Base-by-base conservation (phyloP, 2,329 filamentous ascomycete genomes). In the Hymenoscyphus infarciens region DNA sequence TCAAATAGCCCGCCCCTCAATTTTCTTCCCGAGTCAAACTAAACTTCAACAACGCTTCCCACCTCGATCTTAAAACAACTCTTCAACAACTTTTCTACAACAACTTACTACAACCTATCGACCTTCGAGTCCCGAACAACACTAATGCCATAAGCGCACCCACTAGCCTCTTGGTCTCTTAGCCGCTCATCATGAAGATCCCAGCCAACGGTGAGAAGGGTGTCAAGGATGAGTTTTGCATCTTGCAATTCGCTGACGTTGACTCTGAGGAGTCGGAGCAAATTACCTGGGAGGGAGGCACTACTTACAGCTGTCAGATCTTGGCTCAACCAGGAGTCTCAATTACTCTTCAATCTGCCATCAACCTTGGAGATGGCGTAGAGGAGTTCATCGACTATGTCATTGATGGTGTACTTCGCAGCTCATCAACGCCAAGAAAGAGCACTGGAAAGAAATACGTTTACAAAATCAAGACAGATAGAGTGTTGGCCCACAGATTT, bases 331-430 rank as follows among this genome's bases (percentile, higher is more conserved):
- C 65, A 52, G 61, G 63, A 15, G 67, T 70, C 38, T 54, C 63
- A 11, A 56, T 69, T 15, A 62, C 22, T 15, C 27, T 64, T 13
- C 53, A 22, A 5, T 58, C 66, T 8, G 25, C n/a, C 3, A 53
- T 64, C 1, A 61, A 31, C 5, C 60, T 63, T 16, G 25, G 29
- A 11, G 54, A 63, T 10, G 57, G 60, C 2, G 61, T 55, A 8
- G 60, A 60, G 16, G 68, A 69, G 19, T 64, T 68, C 42, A 61
- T 66, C 35, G 71, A 73, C 49, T 11, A 71, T 22, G 49, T 71
- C 13, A 61, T 72, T 13, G 71, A 73, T 60, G 71, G 72, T 3
- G 62, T 73, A 45, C 52, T 71, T 11, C 66, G 71, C 6, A 11
- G 6, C 8, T 22, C 19, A 7, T 2, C 42, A 1, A 3, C 42